Percentiles rank a stretch among this genome's conserved stretches.
phyloP scores from a whole-genome alignment of 2,329 filamentous ascomycete species.

The Conoideocrella luteorostrata region DNA sequence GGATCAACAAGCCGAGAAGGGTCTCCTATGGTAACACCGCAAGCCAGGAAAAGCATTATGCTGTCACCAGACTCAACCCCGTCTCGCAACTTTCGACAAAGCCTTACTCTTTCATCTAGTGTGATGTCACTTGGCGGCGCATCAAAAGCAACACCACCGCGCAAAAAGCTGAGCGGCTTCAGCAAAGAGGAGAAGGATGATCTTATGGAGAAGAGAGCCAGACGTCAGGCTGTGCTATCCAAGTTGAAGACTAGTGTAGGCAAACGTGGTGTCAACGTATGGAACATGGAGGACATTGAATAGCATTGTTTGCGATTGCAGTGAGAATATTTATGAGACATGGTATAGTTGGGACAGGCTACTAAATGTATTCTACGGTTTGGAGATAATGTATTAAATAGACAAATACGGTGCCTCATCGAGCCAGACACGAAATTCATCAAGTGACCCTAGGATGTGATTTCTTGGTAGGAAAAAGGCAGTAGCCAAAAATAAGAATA shows the following conservation, averaged over 20 bases:
- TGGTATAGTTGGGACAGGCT: neutral
- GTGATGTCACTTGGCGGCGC: conserved; percentile 35
- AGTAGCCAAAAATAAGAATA: no score
- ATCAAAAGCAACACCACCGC: conserved; percentile 38
- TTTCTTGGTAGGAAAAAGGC: no score
- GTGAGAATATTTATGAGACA: neutral
- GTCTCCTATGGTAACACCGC: conserved; percentile 34
- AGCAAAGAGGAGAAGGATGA: conserved; percentile 51
- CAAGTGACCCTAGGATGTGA: no score
- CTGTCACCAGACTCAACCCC: conserved; percentile 38
- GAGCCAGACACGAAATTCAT: neutral
- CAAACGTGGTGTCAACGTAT: conserved; percentile 43
- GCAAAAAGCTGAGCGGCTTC: conserved; percentile 58
- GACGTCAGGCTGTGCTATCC: conserved; percentile 44
- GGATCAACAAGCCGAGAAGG: conserved; percentile 36
- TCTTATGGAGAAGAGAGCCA: conserved; percentile 48
- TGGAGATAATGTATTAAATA: conserved; percentile 6
- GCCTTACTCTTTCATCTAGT: conserved; percentile 27
- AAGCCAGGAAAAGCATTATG: conserved; percentile 29
- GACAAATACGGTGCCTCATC: neutral
- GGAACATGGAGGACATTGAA: conserved; percentile 43
- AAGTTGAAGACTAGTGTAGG: conserved; percentile 45
- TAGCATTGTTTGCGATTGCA: conserved; percentile 13
- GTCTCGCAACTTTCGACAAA: conserved; percentile 35
- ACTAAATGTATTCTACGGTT: conserved; percentile 18